These are phyloP conservation scores for Gnetum montanum DNA, from an alignment of 75 land plant genomes.

Conservation along the genomic window DNA sequence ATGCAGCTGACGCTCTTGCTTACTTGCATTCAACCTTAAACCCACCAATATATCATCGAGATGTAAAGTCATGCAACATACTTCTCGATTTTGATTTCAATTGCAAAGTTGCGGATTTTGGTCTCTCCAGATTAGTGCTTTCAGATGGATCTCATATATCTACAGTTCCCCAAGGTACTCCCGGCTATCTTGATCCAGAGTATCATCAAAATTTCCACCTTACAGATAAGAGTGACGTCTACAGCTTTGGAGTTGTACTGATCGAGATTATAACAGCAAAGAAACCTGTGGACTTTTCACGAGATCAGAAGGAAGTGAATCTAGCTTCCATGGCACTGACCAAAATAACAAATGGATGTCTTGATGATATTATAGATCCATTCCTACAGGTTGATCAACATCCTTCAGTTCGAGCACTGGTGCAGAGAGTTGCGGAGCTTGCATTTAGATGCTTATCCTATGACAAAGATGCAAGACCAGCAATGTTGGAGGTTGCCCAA, in stretches of 20 bases:
- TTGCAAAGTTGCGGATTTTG: conserved; percentile 14
- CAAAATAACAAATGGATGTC: conserved; percentile 15
- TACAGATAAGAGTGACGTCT: conserved; percentile 15
- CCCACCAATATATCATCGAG: conserved; percentile 15
- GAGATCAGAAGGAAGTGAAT: conserved; percentile 17
- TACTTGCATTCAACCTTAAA: conserved; percentile 10
- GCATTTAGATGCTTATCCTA: conserved; percentile 78
- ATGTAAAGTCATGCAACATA: conserved; percentile 15
- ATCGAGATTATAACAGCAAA: conserved; percentile 30
- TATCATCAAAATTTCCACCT: conserved; percentile 13
- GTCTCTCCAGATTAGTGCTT: conserved; percentile 10
- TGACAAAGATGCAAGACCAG: conserved; percentile 73
- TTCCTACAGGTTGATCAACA: not conserved
- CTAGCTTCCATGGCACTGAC: conserved; percentile 24
- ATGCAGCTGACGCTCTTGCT: conserved; percentile 13
- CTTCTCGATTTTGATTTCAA: conserved; percentile 13
- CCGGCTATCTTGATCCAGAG: conserved; percentile 26
- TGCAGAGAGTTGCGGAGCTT: conserved; percentile 25
- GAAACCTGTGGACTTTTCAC: conserved; percentile 31
- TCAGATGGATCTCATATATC: conserved; percentile 14
- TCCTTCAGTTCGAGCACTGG: conserved; percentile 11
- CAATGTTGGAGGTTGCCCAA: conserved; percentile 72
- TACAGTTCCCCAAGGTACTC: conserved; percentile 20
- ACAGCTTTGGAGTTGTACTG: conserved; percentile 22
- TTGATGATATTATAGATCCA: conserved; percentile 28